Conservation (phyloP, 2,329 filamentous ascomycete species). For the Claviceps digitariae region DNA sequence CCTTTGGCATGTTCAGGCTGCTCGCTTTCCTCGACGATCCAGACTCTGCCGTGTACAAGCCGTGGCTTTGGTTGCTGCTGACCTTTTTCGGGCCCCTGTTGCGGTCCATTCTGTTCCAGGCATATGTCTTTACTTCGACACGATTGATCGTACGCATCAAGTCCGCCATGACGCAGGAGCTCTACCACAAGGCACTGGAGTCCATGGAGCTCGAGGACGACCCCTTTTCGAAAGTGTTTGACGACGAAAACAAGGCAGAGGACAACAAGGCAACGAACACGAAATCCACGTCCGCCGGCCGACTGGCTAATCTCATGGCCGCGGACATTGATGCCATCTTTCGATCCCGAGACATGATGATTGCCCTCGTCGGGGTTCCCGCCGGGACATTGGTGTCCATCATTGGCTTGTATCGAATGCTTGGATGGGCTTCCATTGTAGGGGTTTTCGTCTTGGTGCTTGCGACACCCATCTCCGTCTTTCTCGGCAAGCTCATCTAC, state of each 20-base stretch:
- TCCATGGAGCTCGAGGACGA: conserved; percentile 47
- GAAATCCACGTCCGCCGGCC: conserved; percentile 32
- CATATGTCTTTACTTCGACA: conserved; percentile 44
- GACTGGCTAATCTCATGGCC: conserved; percentile 43
- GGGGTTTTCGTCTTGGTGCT: conserved; percentile 34
- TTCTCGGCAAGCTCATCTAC: conserved; percentile 35
- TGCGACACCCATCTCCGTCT: conserved; percentile 34
- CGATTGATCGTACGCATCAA: conserved; percentile 42
- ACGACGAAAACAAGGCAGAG: conserved; percentile 11
- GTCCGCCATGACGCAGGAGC: conserved; percentile 42
- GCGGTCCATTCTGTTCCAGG: conserved; percentile 38
- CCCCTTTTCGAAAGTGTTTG: conserved; percentile 22
- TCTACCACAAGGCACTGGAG: conserved; percentile 40
- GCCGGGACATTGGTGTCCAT: conserved; percentile 33
- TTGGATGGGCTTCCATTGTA: conserved; percentile 42
- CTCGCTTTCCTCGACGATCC: conserved; percentile 37
- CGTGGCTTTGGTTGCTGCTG: conserved; percentile 39
- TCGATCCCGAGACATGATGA: conserved; percentile 35
- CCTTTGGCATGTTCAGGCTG: conserved; percentile 39
- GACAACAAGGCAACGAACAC: conserved; percentile 13
- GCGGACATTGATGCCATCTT: conserved; percentile 44
- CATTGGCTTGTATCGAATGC: conserved; percentile 38
- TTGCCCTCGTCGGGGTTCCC: conserved; percentile 31
- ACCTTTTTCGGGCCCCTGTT: conserved; percentile 36
- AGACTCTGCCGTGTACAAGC: conserved; percentile 28